Evolutionary conservation across 768 basidiomycete species (phyloP).

Genomic region (Xerocomellus dryophilus): DNA sequence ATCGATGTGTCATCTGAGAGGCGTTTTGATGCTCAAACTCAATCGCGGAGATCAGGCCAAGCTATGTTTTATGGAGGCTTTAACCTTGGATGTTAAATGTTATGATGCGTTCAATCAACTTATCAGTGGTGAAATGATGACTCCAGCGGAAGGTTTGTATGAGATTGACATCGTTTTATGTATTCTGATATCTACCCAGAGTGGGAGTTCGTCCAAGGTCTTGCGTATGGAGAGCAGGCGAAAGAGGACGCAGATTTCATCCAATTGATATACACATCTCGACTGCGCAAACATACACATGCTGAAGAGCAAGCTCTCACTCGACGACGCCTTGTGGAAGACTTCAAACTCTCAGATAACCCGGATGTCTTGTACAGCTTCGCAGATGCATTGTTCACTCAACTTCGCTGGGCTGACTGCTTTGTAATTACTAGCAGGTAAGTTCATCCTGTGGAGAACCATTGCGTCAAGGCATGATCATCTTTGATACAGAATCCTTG

Average conservation of each 20-base stretch:
- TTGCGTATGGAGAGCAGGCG: slow-evolving; percentile 79
- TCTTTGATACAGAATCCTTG: slow-evolving; percentile 62
- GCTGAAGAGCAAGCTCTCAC: slow-evolving; percentile 77
- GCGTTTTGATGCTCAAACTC: slow-evolving; percentile 89
- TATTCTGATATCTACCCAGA: slow-evolving; percentile 48
- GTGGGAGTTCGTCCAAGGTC: slow-evolving; percentile 90
- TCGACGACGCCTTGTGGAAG: slow-evolving; percentile 73
- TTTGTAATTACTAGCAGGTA: slow-evolving; percentile 83
- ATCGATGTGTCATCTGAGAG: slow-evolving; percentile 94
- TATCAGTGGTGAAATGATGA: slow-evolving; percentile 93
- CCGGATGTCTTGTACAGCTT: slow-evolving; percentile 89
- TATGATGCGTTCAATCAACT: slow-evolving; percentile 94
- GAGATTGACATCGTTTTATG: not conserved
- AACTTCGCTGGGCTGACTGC: slow-evolving; percentile 93
- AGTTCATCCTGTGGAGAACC: not conserved
- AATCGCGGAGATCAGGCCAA: slow-evolving; percentile 91
- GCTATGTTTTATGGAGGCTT: slow-evolving; percentile 92
- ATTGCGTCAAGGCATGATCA: not conserved
- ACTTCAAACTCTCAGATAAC: slow-evolving; percentile 85
- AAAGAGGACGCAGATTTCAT: slow-evolving; percentile 90
- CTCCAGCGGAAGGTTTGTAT: slow-evolving; percentile 84
- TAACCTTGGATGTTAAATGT: slow-evolving; percentile 93
- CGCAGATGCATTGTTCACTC: slow-evolving; percentile 84
- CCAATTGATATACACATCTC: slow-evolving; percentile 86
- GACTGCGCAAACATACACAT: slow-evolving; percentile 89